phyloP scores from a whole-genome alignment of 352 stramenopile genomes.

The Blastocystis sp. region DNA sequence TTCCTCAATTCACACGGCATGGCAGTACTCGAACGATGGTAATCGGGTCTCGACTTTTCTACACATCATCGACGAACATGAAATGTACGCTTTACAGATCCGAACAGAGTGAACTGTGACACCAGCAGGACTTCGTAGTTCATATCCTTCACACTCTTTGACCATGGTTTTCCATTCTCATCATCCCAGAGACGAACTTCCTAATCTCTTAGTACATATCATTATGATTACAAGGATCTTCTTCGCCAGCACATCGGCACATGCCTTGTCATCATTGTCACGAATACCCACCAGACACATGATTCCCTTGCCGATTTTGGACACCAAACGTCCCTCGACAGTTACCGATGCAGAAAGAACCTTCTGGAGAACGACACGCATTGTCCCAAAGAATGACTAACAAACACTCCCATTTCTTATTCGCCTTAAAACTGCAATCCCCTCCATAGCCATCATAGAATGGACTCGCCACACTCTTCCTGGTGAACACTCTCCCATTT shows the following conservation, averaged over 20 bases:
- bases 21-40: constrained; percentile 57
- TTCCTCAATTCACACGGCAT: neutral
- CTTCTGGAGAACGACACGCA: constrained; percentile 63
- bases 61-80: neutral
- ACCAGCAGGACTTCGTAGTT: constrained; percentile 66
- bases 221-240: constrained; percentile 31
- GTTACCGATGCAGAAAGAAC: constrained; percentile 53
- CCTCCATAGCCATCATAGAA: constrained; percentile 63
- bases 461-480: neutral
- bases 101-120: constrained; percentile 65
- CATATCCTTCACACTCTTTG: constrained; percentile 68
- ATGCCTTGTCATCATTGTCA: constrained; percentile 62
- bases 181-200: constrained; percentile 65
- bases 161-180: constrained; percentile 67
- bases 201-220: constrained; percentile 7
- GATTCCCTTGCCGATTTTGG: constrained; percentile 66
- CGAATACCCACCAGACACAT: constrained; percentile 66
- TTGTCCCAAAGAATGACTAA: constrained; percentile 13
- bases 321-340: constrained; percentile 44
- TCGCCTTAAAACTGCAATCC: constrained; percentile 52
- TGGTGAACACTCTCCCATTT: constrained; percentile 36
- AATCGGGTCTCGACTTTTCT: constrained; percentile 65
- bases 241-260: constrained; percentile 48
- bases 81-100: constrained; percentile 48
- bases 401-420: constrained; percentile 45